Evolutionary conservation across 208 protist species (phyloP), one percentile per base, ranked within the genome.

Genomic region (Acanthamoeba healyi): DNA sequence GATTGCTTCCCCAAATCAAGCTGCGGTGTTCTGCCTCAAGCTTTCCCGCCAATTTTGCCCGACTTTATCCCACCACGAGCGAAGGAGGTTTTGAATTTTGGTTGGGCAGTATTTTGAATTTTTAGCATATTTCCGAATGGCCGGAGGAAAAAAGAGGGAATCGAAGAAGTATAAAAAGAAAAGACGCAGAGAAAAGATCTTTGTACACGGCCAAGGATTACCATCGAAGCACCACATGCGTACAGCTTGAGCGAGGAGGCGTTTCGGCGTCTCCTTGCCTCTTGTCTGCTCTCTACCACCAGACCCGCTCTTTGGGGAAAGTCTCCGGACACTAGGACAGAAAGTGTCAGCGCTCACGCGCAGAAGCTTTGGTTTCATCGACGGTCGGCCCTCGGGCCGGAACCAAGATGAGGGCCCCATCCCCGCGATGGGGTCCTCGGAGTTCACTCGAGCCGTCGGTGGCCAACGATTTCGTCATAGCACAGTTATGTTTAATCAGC

Each of bases 321-420:
- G 82, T 90, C 82, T 90, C 82, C 82, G 82, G 82, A 90, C 82
- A 90, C 82, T 70, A 70, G 82, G 82, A 90, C 82, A 90, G 82
- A 90, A 90, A 90, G 82, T 90, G 82, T 90, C 82, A 90, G 82
- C 82, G 49, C 54, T 70, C 22, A 70, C 32, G 58, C 82, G 82
- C 54, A 63, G 58, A 44, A 90, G 82, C 29, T 58, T 90, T 90
- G 49, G 54, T 54, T 24, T 51, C 54, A 63, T n/a, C 38, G 54
- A 9, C 26, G 26, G n/a, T 24, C 24, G 36, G 38, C 74, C 24
- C 74, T 72, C 63, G 32, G 63, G 63, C 42, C 42, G 29, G 42
- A 22, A 84, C 74, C 74, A 84, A 84, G 74, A 84, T 84, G 74
- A 56, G 74, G 42, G 19, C 67, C 74, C 34, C 70, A 9, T 38